Evolutionary conservation across 2,329 filamentous ascomycete species (phyloP), one percentile per base, ranked within the genome.

Genomic region (Periconia sp.): DNA sequence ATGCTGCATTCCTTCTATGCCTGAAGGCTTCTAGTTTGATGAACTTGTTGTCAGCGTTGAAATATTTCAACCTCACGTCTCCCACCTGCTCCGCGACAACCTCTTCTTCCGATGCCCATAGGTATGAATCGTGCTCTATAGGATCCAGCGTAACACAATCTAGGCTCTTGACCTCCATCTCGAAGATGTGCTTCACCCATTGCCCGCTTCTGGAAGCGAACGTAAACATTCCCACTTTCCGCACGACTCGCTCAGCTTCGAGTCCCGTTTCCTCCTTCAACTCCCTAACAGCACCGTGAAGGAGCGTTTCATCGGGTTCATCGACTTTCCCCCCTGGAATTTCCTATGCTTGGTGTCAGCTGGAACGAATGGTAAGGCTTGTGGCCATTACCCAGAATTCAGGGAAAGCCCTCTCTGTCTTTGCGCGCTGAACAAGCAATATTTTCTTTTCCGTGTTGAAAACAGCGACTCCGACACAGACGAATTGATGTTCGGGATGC

Each of bases 181-280:
- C 58, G 37, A 73, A 71, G 8, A 67, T 62, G 37, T 69, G 52
- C 67, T 76, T 76, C 42, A 69, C 56, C 72, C 74, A 76, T 18
- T 49, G 56, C 19, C 59, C 52, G 54, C 57, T 19, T 47, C 49
- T n/a, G n/a, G n/a, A n/a, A n/a, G n/a, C 42, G 54, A 70, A 69
- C 6, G 61, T 65, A 43, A 67, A 65, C 63, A 75, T 74, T 15
- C 64, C 66, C 8, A 80, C 75, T 48, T 78, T 68, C 23, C 76
- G 72, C 2, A 76, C 63, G 35, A 83, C 68, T 11, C 64, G 65
- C 19, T 65, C 76, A 2, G 80, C 76, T 42, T 68, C 69, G 19
- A 84, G 65, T 0, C 81, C 81, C 0, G 77, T 77, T 60, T 84
- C 81, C 62, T 84, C 81, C 41, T 75, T 73, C 11, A 82, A 65